Percentiles rank a stretch among this genome's conserved stretches.
These are phyloP conservation scores for Ciborinia camelliae DNA, from an alignment of 2,329 filamentous ascomycete species.

Conservation along the genomic window DNA sequence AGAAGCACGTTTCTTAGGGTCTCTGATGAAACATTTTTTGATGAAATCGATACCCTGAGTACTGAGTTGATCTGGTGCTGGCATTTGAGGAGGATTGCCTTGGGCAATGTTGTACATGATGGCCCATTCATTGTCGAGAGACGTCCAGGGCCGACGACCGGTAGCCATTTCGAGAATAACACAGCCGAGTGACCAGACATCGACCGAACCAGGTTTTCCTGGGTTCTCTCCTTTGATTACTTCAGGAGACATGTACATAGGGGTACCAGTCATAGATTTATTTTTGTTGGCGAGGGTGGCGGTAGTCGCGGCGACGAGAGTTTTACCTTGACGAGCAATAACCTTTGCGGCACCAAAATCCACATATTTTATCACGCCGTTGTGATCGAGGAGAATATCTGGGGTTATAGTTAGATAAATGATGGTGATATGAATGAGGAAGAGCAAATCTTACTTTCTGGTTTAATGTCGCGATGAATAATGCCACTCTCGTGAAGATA, in stretches of 20 bases:
- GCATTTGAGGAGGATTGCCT: slow-evolving; percentile 86
- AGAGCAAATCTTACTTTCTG: slow-evolving; percentile 69
- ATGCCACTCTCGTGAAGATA: slow-evolving; percentile 92
- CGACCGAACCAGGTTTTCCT: slow-evolving; percentile 79
- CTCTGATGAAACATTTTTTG: slow-evolving; percentile 77
- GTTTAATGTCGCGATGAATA: slow-evolving; percentile 96
- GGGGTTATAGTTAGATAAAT: neutral
- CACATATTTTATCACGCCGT: slow-evolving; percentile 98
- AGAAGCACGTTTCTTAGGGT: slow-evolving; percentile 73
- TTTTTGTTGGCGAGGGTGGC: slow-evolving; percentile 59
- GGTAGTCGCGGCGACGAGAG: slow-evolving; percentile 60
- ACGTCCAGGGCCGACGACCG: slow-evolving; percentile 88
- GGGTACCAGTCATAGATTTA: slow-evolving; percentile 93
- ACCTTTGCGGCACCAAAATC: slow-evolving; percentile 98
- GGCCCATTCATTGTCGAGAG: slow-evolving; percentile 97
- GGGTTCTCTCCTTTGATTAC: slow-evolving; percentile 87
- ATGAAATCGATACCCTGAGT: slow-evolving; percentile 84
- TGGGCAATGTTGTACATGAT: slow-evolving; percentile 99
- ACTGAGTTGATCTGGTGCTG: slow-evolving; percentile 78
- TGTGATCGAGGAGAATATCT: slow-evolving; percentile 95
- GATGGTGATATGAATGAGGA: neutral
- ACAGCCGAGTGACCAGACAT: slow-evolving; percentile 95
- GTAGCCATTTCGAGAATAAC: slow-evolving; percentile 98
- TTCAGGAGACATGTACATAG: slow-evolving; percentile 99
- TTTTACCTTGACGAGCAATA: slow-evolving; percentile 89